These are phyloP conservation scores for Boechera retrofracta DNA, from an alignment of 345 rosid genomes.

Conservation along the genomic window DNA sequence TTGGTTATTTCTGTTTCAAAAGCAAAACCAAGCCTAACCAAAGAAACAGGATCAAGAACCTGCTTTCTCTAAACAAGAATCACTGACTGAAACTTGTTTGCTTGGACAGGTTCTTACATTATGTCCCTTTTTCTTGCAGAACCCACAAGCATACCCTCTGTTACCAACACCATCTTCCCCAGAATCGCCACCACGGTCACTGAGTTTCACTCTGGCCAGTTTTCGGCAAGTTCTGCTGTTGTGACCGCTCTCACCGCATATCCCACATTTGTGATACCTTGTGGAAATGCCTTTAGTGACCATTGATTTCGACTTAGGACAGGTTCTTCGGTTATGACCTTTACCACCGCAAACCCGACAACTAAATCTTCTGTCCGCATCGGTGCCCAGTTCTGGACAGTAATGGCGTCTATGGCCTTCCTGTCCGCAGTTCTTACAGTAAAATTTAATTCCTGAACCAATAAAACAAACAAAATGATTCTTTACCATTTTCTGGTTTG, in stretches of 20 bases:
- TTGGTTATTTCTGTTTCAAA: background rate
- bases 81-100: conserved; percentile 36
- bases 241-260: conserved; percentile 69
- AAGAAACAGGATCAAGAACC: conserved; percentile 23
- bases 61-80: conserved; percentile 25
- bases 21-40: conserved; percentile 7
- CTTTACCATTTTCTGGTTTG: background rate
- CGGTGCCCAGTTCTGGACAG: conserved; percentile 71
- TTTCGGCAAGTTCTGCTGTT: conserved; percentile 72
- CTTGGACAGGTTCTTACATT: conserved; percentile 62
- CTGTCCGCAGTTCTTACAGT: conserved; percentile 76
- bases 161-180: conserved; percentile 24
- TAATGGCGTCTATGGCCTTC: conserved; percentile 92
- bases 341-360: conserved; percentile 73
- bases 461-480: conserved; percentile 12
- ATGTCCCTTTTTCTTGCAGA: conserved; percentile 58
- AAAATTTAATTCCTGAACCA: conserved; percentile 70
- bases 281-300: conserved; percentile 39
- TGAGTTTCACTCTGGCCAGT: conserved; percentile 35
- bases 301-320: conserved; percentile 50
- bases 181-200: background rate
- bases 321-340: conserved; percentile 92
- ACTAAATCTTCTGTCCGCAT: conserved; percentile 55
- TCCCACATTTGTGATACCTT: conserved; percentile 53
- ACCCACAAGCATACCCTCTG: conserved; percentile 53